Evolutionary conservation across 1,139 yeast species (phyloP), one percentile per base, ranked within the genome.

Genomic region (Wickerhamiella pararugosa): DNA sequence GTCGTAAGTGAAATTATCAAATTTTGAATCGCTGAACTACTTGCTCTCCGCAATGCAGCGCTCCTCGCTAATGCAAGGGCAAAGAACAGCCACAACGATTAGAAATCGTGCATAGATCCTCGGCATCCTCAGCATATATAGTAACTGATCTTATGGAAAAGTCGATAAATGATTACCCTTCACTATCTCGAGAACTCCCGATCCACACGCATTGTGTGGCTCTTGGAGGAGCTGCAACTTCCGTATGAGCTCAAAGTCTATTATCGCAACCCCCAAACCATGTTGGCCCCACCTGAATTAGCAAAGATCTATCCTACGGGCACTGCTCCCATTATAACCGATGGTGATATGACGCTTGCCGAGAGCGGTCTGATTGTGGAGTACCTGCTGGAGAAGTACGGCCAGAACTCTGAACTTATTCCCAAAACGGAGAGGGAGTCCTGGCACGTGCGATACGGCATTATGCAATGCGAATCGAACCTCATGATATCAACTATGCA

Each of bases 391-490:
- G 39, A 37, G 5, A 30, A 34, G 37, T 11, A 11, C n/a, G 75
- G 75, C 7, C 58, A 62, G 44, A 52, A 47, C 49, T 52, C 40
- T 34, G 49, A 41, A 43, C 48, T 55, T 58, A 44, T 47, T 41
- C 56, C 57, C 44, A 45, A 49, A 41, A 47, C 43, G 33, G 52
- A 44, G 6, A 62, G 62, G 21, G 68, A 66, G 31, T 59, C 58
- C 45, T 58, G 62, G 25, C 52, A 61, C 47, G 70, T 70, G 37
- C 73, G 73, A 47, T 75, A 69, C 54, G 72, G 62, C 49, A 57
- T 73, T 42, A 76, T 73, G 51, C 73, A 67, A 49, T 53, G 73
- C 5, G 84, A 77, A 53, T 80, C 76, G 0, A 65, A 77, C 31
- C 56, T 76, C 40, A 75, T 71, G 53, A 73, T 71, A 10, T 54